Evolutionary conservation across 352 stramenopile genomes (phyloP), one percentile per base, ranked within the genome.

Genomic region (Globisporangium cederbergense): DNA sequence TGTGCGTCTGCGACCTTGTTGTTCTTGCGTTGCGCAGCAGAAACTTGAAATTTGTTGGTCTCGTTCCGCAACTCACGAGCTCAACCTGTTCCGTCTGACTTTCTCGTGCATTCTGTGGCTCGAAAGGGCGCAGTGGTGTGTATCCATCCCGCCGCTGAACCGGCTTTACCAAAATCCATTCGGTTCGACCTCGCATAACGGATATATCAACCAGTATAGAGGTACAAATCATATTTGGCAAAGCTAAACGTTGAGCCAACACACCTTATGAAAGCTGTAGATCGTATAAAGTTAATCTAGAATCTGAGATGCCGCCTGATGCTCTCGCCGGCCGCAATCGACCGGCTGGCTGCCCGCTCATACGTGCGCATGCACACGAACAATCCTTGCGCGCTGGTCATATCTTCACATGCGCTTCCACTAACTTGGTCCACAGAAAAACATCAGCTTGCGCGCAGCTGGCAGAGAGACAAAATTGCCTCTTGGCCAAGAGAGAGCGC

Each of bases 111-210:
- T 25, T 25, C 22, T 25, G 22, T 25, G 22, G 22, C 22, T 42
- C 50, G 6, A n/a, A 55, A 38, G 25, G 50, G 10, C 50, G 16
- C 25, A 14, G 49, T 16, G 22, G 28, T 25, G 28, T 57, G 50
- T 57, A 57, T 57, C 50, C 50, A 57, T 57, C 42, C 50, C 50
- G 30, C 5, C 28, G 28, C 28, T 57, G 50, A 57, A 57, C 50
- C 49, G 49, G 49, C 49, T 55, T 55, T 55, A 10, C 50, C 6
- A 1, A 3, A 42, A 56, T 42, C 28, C 18, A 43, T 43, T 57
- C 51, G 30, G 51, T 30, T 57, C 30, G 9, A 4, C 20, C 45
- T 25, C 10, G 45, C 45, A 51, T 51, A 51, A 30, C n/a, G 45
- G 16, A 7, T 2, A 2, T 30, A 25, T 51, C n/a, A 51, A 3